Evolutionary conservation across 495 filamentous ascomycete species (phyloP).

Genomic region (Lophium mytilinum): DNA sequence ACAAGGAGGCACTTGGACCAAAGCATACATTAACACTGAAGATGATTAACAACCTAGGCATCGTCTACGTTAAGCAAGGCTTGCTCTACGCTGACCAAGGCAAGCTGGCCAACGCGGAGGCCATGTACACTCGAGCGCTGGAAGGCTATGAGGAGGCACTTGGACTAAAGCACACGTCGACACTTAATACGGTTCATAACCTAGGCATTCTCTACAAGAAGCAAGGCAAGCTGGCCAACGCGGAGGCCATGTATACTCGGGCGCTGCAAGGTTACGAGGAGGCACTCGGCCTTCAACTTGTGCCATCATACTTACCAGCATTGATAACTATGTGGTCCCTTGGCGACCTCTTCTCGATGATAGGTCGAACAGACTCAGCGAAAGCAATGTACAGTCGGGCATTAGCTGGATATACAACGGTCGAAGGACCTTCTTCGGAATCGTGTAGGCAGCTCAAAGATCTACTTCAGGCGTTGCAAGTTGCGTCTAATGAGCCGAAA

Average conservation of each 20-base stretch:
- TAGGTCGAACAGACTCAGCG: constrained; percentile 21
- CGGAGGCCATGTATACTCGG: constrained; percentile 34
- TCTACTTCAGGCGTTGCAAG: not conserved
- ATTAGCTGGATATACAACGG: constrained; percentile 24
- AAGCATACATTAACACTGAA: constrained; percentile 21
- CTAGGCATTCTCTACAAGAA: constrained; percentile 22
- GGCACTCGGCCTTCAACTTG: constrained; percentile 13
- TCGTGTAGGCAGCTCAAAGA: not conserved
- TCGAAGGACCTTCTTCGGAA: constrained; percentile 28
- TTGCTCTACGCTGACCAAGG: constrained; percentile 20
- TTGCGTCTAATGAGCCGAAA: too few species aligned
- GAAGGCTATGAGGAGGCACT: constrained; percentile 32
- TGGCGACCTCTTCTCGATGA: constrained; percentile 25
- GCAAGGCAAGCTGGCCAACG: constrained; percentile 33
- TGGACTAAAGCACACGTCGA: constrained; percentile 36
- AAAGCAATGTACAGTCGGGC: constrained; percentile 22
- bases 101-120: constrained; percentile 22
- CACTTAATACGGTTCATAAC: constrained; percentile 35
- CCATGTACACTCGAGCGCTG: constrained; percentile 23
- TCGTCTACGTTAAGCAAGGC: too few species aligned
- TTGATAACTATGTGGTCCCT: constrained; percentile 21
- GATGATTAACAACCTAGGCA: constrained; percentile 17
- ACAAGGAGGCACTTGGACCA: constrained; percentile 16
- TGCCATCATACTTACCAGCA: constrained; percentile 23
- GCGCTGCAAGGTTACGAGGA: constrained; percentile 31